Base-by-base conservation (phyloP, 2,329 filamentous ascomycete species). In the Calonectria naviculata region DNA sequence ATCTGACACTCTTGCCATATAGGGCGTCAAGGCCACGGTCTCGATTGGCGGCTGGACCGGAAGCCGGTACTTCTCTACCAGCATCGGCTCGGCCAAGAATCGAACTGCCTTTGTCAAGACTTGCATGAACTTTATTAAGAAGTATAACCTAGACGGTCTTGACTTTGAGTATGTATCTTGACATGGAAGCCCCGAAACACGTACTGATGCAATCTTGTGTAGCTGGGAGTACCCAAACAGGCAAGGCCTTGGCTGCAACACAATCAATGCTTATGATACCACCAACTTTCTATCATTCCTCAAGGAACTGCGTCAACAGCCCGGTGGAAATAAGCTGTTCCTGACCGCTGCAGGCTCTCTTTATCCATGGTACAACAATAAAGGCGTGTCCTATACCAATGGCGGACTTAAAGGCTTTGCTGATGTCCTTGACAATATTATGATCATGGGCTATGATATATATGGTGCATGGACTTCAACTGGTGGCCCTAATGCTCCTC, bases 221-320 rank as follows among this genome's bases (percentile, higher is more conserved):
- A 75, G 73, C 19, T 76, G 75, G 75, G 75, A 76, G 34, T 76
- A 77, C 17, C 75, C 75, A 5, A 77, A 77, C 42, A 47, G 72
- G 0, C 75, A 76, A 15, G 75, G 75, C 26, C 69, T 76, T 19
- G 75, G 75, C 7, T 76, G 75, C n/a, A 76, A 77, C 21, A 60
- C n/a, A 0, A 75, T 77, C 61, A 76, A 77, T 26, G 29, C 71
- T 2, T 21, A 75, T 10, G 75, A 76, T 2, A 77, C 75, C 0
- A 47, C 61, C 24, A 76, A 76, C 42, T 70, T 76, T 1, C 72
- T 76, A 12, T 29, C 69, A 1, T 76, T 76, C 24, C 26, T 76
- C 8, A 24, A 73, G 47, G 70, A 74, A 36, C 47, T 76, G 6
- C 75, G 75, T 8, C 9, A 70, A 52, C 17, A 77, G 5, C 67